These are phyloP conservation scores for Gamsiella multidivaricata DNA, from an alignment of 192 early-diverging fungal genomes.

Conservation along the genomic window DNA sequence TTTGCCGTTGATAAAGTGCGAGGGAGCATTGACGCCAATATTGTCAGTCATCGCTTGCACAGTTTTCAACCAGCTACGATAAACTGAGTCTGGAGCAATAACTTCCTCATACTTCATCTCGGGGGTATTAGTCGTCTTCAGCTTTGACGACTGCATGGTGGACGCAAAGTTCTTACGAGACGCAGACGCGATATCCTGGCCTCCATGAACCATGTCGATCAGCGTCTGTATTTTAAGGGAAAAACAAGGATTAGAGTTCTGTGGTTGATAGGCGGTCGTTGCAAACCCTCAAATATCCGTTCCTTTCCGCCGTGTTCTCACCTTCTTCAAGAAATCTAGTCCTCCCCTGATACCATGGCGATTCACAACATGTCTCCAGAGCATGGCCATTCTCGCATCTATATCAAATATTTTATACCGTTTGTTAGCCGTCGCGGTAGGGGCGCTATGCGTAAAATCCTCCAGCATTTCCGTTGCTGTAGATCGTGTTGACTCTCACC, in stretches of 20 bases:
- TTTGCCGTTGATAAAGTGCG: constrained; percentile 86
- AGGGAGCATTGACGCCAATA: constrained; percentile 19
- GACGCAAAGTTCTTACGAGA: constrained; percentile 19
- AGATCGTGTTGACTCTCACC: constrained; percentile 37
- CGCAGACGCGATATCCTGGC: constrained; percentile 14
- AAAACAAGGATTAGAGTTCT: background rate
- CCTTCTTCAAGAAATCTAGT: constrained; percentile 36
- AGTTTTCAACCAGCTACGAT: constrained; percentile 25
- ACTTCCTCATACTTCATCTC: constrained; percentile 43
- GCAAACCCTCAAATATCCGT: background rate
- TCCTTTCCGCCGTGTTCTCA: background rate
- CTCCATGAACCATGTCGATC: constrained; percentile 20
- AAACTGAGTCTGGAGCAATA: constrained; percentile 16
- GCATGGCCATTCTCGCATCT: constrained; percentile 39
- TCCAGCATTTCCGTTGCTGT: background rate
- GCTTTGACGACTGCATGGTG: constrained; percentile 12
- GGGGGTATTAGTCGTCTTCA: constrained; percentile 25
- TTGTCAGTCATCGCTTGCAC: constrained; percentile 17
- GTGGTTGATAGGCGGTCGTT: background rate
- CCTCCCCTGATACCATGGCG: constrained; percentile 46
- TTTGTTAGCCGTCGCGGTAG: too few relatives aligned
- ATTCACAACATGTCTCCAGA: constrained; percentile 35
- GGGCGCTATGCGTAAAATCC: too few relatives aligned
- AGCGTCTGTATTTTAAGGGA: constrained; percentile 17
- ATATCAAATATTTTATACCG: background rate